Conservation (phyloP, 78 protist genomes). For the Dictyostelium purpureum region DNA sequence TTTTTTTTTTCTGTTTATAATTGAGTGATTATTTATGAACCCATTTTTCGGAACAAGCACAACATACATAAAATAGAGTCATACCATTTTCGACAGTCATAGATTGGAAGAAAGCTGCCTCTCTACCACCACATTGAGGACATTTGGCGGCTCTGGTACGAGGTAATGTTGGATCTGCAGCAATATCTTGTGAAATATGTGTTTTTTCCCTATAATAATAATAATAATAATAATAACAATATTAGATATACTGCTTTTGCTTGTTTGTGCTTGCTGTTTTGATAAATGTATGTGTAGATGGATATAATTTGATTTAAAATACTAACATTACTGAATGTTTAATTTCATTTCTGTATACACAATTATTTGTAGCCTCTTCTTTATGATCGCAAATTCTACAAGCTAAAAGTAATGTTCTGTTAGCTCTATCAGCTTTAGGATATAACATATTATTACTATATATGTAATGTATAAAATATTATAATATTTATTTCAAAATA, state of each 20-base stretch:
- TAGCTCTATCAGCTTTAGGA: constrained; percentile 49
- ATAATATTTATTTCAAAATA: too few species aligned
- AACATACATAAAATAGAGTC: constrained; percentile 65
- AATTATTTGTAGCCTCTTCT: constrained; percentile 41
- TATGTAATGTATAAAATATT: too few species aligned
- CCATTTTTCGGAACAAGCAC: constrained; percentile 54
- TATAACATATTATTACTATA: constrained; percentile 54
- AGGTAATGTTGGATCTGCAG: constrained; percentile 70
- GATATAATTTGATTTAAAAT: too few species aligned
- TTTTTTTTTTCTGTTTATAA: neutral
- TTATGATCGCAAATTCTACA: constrained; percentile 71
- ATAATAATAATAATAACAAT: neutral
- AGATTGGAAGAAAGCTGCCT: constrained; percentile 64
- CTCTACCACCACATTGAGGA: constrained; percentile 61
- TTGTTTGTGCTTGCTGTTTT: neutral
- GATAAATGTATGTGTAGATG: neutral
- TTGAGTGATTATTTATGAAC: constrained; percentile 9
- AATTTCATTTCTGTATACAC: constrained; percentile 73
- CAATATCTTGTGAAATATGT: constrained; percentile 59
- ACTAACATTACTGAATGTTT: constrained; percentile 63
- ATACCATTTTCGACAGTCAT: constrained; percentile 27
- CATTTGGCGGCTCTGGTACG: constrained; percentile 63
- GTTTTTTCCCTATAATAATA: constrained; percentile 51
- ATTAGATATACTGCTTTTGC: neutral
- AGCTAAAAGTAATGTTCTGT: constrained; percentile 15